Conservation (phyloP, 1,284 basidiomycete genomes). For the Polyporus tsugae region DNA sequence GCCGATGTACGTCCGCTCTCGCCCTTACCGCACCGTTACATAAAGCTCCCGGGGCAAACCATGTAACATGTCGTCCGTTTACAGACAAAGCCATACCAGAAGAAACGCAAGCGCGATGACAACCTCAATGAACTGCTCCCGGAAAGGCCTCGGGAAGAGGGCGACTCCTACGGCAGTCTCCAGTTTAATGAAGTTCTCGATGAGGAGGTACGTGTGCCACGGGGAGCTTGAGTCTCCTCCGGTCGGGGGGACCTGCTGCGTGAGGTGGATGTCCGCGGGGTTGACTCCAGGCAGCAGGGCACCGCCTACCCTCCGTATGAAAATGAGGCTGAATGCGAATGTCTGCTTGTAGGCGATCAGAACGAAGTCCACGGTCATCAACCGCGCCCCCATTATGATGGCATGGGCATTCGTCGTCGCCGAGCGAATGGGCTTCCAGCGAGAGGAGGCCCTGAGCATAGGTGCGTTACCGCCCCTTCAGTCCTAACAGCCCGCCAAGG, state of each 20-base stretch:
- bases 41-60: constrained; percentile 10
- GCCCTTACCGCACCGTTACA: constrained; percentile 22
- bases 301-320: background rate
- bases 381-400: constrained; percentile 94
- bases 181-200: constrained; percentile 79
- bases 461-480: constrained; percentile 52
- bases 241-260: constrained; percentile 4
- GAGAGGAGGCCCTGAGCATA: constrained; percentile 90
- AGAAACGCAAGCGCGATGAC: constrained; percentile 53
- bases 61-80: constrained; percentile 3
- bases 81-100: constrained; percentile 22
- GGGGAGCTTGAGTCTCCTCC: constrained; percentile 1
- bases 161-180: constrained; percentile 57
- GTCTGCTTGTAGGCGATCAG: constrained; percentile 57
- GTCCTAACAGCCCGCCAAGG: constrained; percentile 25
- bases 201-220: constrained; percentile 59
- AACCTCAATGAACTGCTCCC: constrained; percentile 71
- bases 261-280: constrained; percentile 8
- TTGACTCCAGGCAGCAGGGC: constrained; percentile 8
- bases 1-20: constrained; percentile 27
- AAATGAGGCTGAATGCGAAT: constrained; percentile 27
- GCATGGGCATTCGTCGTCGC: constrained; percentile 91
- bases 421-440: constrained; percentile 84
- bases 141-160: constrained; percentile 56
- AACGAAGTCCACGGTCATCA: constrained; percentile 74